Evolutionary conservation across 495 filamentous ascomycete genomes (phyloP), one percentile per base, ranked within the genome.

Genomic region (Hypoxylon crocopeplum): DNA sequence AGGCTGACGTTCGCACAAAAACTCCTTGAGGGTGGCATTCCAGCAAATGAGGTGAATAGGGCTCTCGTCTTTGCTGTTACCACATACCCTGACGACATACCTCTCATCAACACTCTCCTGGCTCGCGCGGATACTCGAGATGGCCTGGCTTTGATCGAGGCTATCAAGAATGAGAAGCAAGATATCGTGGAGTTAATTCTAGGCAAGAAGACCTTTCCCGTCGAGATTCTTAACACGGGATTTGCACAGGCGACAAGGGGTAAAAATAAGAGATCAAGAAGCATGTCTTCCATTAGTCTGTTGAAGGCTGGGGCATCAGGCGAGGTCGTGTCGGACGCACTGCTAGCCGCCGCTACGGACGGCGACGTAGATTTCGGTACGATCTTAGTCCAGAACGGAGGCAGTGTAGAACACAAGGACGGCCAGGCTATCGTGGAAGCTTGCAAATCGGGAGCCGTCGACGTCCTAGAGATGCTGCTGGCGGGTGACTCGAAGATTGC

Each of bases 341-440:
- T 81, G 10, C 50, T 79, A 5, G 57, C 66, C 0, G 77, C 78
- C 1, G 75, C 77, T 2, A 50, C 73, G 7, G 75, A 80, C 12
- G 75, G 76, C 5, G 77, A 81, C 53, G 21, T 81, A 11, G 66
- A 61, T 15, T 71, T 78, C 12, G 77, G 73, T n/a, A 59, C 56
- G 1, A 59, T 78, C 8, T 60, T 81, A 24, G 59, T 78, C 19
- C 62, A 69, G 17, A 54, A 77, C 27, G 76, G 78, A 0, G 76
- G 75, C 4, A 74, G 69, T 19, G 65, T 76, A 3, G 74, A 80
- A 27, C 71, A 78, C 30, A 69, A 71, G n/a, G 69, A 74, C 3
- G 78, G 77, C 11, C 73, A 78, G 47, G 75, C 77, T 1, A 61
- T 81, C 12, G 62, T 81, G 5, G 75, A 76, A 45, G 76, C 78